Base-by-base conservation (phyloP, 2,329 filamentous ascomycete species). In the Colletotrichum caudatum region DNA sequence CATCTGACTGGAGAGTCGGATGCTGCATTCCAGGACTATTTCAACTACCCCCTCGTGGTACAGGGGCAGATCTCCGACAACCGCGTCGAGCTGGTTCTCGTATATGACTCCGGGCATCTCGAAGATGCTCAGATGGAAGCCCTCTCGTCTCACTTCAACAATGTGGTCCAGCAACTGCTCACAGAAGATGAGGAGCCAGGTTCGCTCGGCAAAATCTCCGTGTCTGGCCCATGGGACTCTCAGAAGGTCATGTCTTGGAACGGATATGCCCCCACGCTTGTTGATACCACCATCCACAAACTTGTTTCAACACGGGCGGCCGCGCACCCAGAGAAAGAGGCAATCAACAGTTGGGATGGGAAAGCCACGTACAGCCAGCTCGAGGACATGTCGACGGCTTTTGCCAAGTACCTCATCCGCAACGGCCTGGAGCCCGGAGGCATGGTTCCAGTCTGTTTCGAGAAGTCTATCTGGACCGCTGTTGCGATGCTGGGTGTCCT, bases 301-400 rank as follows among this genome's bases (percentile, higher is more conserved):
- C 26, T 64, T 35, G 11, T 64, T 33, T n/a, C 61, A 26, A 61
- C 65, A 33, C 33, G 54, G 33, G 61, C 48, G 29, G 59, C 56
- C 63, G 39, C 77, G 63, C 33, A 66, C 18, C 64, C 51, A 16
- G 78, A 75, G 16, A 76, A 69, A 78, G 53, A 75, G 71, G 77
- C 78, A 74, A 33, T 81, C 50, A 53, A 8, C 64, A 63, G 76
- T 64, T 73, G 77, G 76, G 80, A 82, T 69, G 77, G 77, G 5
- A 64, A 73, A 9, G 46, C 80, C 16, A 79, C 78, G 1, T 79
- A 80, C 64, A 68, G 59, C 39, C 69, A 80, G 54, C 69, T 81
- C 33, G 54, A 66, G 33, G 7, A n/a, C n/a, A 48, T 58, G 44
- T 58, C 64, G 8, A 58, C 64, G 56, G n/a, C 35, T 18, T 54